Percentiles rank a stretch among this genome's conserved stretches.
Evolutionary conservation across 75 land plant genomes (phyloP).

Genomic region (Cupressus sempervirens): DNA sequence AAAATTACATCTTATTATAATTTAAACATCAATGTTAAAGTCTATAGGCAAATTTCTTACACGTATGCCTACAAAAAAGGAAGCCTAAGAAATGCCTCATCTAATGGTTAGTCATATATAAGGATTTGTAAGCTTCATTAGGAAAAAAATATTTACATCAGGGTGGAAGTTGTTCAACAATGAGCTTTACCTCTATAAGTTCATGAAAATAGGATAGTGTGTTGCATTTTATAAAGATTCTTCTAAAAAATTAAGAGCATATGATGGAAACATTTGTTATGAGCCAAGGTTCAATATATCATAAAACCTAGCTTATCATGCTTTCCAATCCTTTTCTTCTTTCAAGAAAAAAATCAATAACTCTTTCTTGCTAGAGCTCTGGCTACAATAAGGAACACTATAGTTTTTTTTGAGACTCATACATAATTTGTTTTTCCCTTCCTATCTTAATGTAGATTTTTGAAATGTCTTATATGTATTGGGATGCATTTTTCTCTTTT

Average conservation of each 20-base stretch:
- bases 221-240: constrained; percentile 14
- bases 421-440: neutral
- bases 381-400: constrained; percentile 1
- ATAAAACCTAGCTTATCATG: constrained; percentile 6
- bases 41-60: neutral
- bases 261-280: constrained; percentile 13
- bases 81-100: constrained; percentile 1
- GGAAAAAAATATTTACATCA: constrained; percentile 1
- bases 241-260: constrained; percentile 14
- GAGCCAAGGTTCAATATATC: constrained; percentile 11
- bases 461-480: neutral
- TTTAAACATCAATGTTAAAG: constrained; percentile 1
- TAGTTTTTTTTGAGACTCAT: neutral
- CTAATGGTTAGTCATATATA: neutral
- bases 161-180: neutral
- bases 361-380: constrained; percentile 9
- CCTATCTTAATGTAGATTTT: neutral
- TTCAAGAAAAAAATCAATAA: neutral
- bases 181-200: neutral
- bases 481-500: neutral
- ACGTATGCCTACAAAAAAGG: constrained; percentile 9
- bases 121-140: constrained; percentile 1
- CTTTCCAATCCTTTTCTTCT: neutral
- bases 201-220: neutral
- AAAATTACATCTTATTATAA: neutral